Percentiles rank a stretch among this genome's conserved stretches.
Evolutionary conservation across 768 basidiomycete species (phyloP).

Genomic region (Imleria badia): DNA sequence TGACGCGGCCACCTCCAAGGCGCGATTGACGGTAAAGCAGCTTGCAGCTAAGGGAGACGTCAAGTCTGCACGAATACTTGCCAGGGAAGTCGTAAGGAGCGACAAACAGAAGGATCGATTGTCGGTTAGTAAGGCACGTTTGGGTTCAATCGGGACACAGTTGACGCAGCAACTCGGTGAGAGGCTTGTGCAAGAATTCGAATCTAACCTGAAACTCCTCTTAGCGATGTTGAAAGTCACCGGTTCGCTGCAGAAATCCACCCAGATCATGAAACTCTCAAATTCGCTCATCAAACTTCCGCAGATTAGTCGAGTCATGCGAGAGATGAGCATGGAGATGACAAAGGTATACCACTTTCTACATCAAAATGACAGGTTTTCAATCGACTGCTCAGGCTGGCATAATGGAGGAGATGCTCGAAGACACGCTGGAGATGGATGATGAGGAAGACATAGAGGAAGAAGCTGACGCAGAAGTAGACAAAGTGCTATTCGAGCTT

Average conservation of each 20-base stretch:
- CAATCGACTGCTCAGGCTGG: slow-evolving; percentile 65
- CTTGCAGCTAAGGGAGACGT: slow-evolving; percentile 89
- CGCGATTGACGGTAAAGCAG: slow-evolving; percentile 76
- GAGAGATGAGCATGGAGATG: slow-evolving; percentile 99
- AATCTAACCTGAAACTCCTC: not conserved
- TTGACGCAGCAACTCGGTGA: slow-evolving; percentile 88
- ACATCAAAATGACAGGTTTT: not conserved
- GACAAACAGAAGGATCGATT: slow-evolving; percentile 93
- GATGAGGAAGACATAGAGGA: slow-evolving; percentile 95
- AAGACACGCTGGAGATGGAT: slow-evolving; percentile 87
- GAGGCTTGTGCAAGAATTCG: slow-evolving; percentile 25
- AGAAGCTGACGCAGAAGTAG: slow-evolving; percentile 96
- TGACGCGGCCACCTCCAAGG: slow-evolving; percentile 80
- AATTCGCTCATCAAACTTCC: slow-evolving; percentile 90
- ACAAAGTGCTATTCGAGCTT: slow-evolving; percentile 92
- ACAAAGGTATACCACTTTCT: slow-evolving; percentile 69
- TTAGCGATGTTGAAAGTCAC: slow-evolving; percentile 96
- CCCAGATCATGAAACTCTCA: slow-evolving; percentile 99
- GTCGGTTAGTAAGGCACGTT: slow-evolving; percentile 87
- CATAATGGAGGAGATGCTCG: slow-evolving; percentile 97
- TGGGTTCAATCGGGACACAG: slow-evolving; percentile 89
- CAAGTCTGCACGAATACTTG: slow-evolving; percentile 90
- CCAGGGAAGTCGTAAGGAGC: slow-evolving; percentile 91
- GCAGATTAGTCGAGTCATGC: slow-evolving; percentile 89
- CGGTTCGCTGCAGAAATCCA: slow-evolving; percentile 95